Evolutionary conservation across 176 grass and related monocot genomes (phyloP), one percentile per base, ranked within the genome.

Genomic region (Elaeis guineensis): DNA sequence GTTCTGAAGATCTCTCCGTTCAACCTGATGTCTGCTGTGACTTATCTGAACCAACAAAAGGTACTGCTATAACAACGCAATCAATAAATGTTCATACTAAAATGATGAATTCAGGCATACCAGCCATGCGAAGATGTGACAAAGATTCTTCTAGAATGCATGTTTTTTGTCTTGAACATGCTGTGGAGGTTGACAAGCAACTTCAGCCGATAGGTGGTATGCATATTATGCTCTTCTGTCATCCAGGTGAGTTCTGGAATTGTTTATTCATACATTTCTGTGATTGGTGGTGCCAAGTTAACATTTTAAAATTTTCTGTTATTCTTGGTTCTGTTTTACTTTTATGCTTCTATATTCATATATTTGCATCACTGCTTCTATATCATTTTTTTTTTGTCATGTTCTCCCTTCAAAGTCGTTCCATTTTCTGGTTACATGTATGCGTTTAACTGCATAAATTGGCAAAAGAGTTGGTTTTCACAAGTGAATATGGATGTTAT

Each of bases 131-230:
- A 68, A 64, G 80, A 53, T 78, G 73, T 74, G 88, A 93, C 58
- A 98, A 86, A 67, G 88, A 98, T 92, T 93, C 84, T 63, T 89
- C 88, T 49, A 83, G 88, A 73, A 81, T 98, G 88, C 94, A 98
- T 86, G 82, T 83, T 57, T 98, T 98, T 63, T 98, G 94, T 76
- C 94, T 98, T 66, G 67, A 98, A 52, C 94, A 98, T 74, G 94
- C 94, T 63, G 74, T 82, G 19, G 88, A 89, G 66, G 84, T 93
- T 70, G 76, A 86, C 70, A 89, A 75, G 85, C 94, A 78, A 71
- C 81, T 98, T 77, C 71, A 67, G 50, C 51, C 76, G 54, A 65
- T 93, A 19, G 94, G 94, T 55, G 94, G 94, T 60, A 66, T 80
- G 12, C 57, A 86, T 81, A 67, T 93, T 72, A 68, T 89, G 73